Conservation (phyloP, 208 protist species). For the Leishmania tropica region DNA sequence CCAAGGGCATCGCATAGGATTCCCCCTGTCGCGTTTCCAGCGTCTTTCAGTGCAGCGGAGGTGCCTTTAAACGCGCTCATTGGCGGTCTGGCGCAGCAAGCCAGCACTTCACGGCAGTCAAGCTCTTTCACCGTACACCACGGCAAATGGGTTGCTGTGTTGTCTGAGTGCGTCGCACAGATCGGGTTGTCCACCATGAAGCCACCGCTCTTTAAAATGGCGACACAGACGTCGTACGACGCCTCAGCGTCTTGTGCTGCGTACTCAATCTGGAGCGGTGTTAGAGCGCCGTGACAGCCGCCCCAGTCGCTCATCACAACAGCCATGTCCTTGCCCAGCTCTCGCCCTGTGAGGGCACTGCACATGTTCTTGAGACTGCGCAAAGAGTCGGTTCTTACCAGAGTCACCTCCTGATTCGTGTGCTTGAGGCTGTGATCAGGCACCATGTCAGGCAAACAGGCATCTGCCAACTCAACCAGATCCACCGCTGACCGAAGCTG, state of each 20-base stretch:
- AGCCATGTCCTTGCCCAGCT: constrained; percentile 48
- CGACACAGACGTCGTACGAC: constrained; percentile 51
- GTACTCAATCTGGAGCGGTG: constrained; percentile 58
- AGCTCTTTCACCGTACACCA: constrained; percentile 9
- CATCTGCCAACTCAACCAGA: constrained; percentile 38
- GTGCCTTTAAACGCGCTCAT: background rate
- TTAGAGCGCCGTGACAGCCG: constrained; percentile 47
- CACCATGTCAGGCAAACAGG: constrained; percentile 23
- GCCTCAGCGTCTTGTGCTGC: constrained; percentile 59
- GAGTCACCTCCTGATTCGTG: background rate
- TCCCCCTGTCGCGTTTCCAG: background rate
- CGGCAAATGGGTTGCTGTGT: background rate
- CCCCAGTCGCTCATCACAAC: constrained; percentile 66
- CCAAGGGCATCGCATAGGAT: background rate
- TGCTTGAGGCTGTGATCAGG: background rate
- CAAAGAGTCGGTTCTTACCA: constrained; percentile 20
- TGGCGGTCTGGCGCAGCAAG: constrained; percentile 9
- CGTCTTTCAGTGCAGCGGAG: background rate
- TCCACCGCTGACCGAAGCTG: constrained; percentile 40
- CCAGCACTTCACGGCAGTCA: constrained; percentile 28
- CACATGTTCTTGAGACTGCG: constrained; percentile 53
- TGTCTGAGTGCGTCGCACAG: background rate
- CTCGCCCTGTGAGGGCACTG: constrained; percentile 30
- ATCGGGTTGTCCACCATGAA: constrained; percentile 2
- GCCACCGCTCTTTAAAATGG: constrained; percentile 36